A percentile compares a stretch with the other conserved stretches of the same genome.
phyloP scores from a whole-genome alignment of 2,329 filamentous ascomycete genomes.

The Blastomyces gilchristii region DNA sequence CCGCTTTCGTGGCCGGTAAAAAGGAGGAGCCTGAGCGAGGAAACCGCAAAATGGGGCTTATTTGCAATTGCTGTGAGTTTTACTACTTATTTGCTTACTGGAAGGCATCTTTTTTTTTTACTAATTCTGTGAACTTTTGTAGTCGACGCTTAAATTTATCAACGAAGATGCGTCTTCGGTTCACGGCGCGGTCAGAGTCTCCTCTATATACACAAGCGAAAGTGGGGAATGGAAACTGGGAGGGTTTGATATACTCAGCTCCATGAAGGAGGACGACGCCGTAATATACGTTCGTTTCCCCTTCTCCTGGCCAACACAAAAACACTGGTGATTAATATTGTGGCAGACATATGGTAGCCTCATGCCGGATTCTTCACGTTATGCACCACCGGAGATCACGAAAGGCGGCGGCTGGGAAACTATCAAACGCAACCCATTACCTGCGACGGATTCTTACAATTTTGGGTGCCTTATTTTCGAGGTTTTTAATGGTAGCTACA shows the following conservation, averaged over 20 bases:
- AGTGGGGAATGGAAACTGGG: conserved; percentile 97
- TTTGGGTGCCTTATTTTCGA: conserved; percentile 79
- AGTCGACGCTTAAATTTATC: conserved; percentile 91
- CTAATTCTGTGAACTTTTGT: background rate
- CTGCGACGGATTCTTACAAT: conserved; percentile 78
- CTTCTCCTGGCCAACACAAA: conserved; percentile 1
- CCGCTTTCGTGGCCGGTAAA: conserved; percentile 85
- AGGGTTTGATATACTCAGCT: conserved; percentile 88
- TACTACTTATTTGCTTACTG: conserved; percentile 13
- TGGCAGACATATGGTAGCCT: conserved; percentile 71
- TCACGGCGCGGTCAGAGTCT: conserved; percentile 74
- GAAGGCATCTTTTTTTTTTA: background rate
- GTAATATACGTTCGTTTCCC: conserved; percentile 61
- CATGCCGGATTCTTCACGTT: conserved; percentile 72
- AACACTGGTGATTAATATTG: conserved; percentile 14
- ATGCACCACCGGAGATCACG: conserved; percentile 76
- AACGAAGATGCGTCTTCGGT: conserved; percentile 88
- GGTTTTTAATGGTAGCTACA: conserved; percentile 79
- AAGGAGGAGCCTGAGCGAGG: conserved; percentile 74
- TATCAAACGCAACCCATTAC: conserved; percentile 70
- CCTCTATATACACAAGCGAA: conserved; percentile 85
- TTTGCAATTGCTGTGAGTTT: conserved; percentile 64
- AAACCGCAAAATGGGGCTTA: conserved; percentile 95
- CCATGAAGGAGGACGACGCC: conserved; percentile 89
- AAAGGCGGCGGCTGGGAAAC: conserved; percentile 89